Conservation (phyloP, 2,329 filamentous ascomycete species). For the Aureobasidium subglaciale region DNA sequence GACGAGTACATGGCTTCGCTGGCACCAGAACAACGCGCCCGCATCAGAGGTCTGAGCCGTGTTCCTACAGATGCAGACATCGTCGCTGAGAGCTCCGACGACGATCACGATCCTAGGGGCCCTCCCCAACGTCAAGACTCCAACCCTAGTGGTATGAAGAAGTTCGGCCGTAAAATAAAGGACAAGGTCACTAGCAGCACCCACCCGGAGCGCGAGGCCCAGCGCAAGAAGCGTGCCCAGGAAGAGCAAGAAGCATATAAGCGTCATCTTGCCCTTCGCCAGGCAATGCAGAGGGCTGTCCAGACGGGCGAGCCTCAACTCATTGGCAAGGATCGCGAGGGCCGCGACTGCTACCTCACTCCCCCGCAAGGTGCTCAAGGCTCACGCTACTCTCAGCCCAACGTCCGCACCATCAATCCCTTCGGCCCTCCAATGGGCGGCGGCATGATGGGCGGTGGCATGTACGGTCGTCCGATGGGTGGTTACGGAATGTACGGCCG, state of each 20-base stretch:
- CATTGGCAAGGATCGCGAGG: slow-evolving; percentile 47
- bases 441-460: neutral
- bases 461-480: slow-evolving; percentile 19
- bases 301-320: slow-evolving; percentile 51
- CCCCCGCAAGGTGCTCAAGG: slow-evolving; percentile 38
- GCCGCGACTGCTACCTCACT: slow-evolving; percentile 52
- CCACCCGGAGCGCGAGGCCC: slow-evolving; percentile 46
- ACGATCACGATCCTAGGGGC: slow-evolving; percentile 28
- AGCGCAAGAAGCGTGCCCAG: slow-evolving; percentile 40
- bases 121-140: slow-evolving; percentile 16
- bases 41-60: slow-evolving; percentile 32
- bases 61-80: slow-evolving; percentile 33
- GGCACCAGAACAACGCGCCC: slow-evolving; percentile 42
- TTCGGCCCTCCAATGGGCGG: slow-evolving; percentile 9
- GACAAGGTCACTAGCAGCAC: slow-evolving; percentile 52
- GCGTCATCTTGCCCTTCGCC: slow-evolving; percentile 44
- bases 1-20: slow-evolving; percentile 46
- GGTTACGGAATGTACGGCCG: slow-evolving; percentile 42
- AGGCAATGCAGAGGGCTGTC: slow-evolving; percentile 45
- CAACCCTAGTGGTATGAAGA: slow-evolving; percentile 26
- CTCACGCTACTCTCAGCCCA: neutral
- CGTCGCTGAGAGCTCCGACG: slow-evolving; percentile 41
- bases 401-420: slow-evolving; percentile 4
- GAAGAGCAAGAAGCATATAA: slow-evolving; percentile 47
- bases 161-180: slow-evolving; percentile 51